A percentile compares a stretch with the other conserved stretches of the same genome.
phyloP scores from a whole-genome alignment of 2,329 filamentous ascomycete genomes.

The Diaporthe destruens region DNA sequence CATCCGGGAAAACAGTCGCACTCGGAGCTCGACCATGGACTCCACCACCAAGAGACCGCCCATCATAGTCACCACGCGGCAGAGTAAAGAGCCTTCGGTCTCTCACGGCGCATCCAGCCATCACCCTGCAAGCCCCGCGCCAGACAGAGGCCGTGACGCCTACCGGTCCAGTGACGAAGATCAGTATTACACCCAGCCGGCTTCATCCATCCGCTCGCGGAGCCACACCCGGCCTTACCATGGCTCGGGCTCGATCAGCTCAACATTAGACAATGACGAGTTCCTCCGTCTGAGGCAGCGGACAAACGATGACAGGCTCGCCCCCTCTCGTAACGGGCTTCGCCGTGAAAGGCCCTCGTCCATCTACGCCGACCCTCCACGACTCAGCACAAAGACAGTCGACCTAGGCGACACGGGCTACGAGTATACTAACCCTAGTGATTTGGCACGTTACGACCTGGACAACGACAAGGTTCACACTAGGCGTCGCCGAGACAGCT shows the following conservation, averaged over 20 bases:
- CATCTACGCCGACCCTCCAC: conserved; percentile 58
- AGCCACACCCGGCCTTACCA: conserved; percentile 52
- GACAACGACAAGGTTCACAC: conserved; percentile 61
- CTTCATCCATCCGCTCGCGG: conserved; percentile 66
- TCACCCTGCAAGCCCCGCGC: conserved; percentile 61
- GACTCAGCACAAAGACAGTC: conserved; percentile 58
- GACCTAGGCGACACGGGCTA: conserved; percentile 72
- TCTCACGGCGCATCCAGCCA: conserved; percentile 54
- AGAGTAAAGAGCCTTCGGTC: conserved; percentile 56
- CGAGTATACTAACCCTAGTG: conserved; percentile 73
- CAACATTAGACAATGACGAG: conserved; percentile 65
- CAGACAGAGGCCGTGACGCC: conserved; percentile 63
- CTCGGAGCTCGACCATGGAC: conserved; percentile 65
- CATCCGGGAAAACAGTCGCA: conserved; percentile 62
- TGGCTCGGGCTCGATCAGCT: conserved; percentile 56
- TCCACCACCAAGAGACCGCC: conserved; percentile 60
- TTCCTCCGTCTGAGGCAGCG: conserved; percentile 63
- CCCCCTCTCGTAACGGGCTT: conserved; percentile 56
- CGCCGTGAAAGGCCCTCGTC: conserved; percentile 61
- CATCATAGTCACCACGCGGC: conserved; percentile 69
- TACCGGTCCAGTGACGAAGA: conserved; percentile 65
- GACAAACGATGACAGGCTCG: conserved; percentile 57
- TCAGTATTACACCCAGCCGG: conserved; percentile 68
- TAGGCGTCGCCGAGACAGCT: conserved; percentile 64
- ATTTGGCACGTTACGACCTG: conserved; percentile 72